A percentile compares a stretch with the other conserved stretches of the same genome.
Conservation (phyloP, 257 asterid genomes). For the Nyctanthes arbortristis region DNA sequence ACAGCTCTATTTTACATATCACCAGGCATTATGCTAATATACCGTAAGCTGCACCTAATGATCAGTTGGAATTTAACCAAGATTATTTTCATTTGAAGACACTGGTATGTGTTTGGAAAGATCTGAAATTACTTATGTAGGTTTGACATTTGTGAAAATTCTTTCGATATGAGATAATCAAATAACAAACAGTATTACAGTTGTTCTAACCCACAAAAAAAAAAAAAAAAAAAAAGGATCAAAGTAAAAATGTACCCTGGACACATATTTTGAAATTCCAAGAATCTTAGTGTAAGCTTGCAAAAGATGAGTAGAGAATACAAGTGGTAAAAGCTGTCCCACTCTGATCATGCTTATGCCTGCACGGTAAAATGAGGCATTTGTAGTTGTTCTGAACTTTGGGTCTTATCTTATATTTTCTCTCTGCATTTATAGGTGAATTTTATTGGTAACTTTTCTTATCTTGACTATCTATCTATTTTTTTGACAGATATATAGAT, state of each 20-base stretch:
- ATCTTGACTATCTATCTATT: constrained; percentile 10
- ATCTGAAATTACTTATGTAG: not conserved
- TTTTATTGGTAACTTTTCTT: not conserved
- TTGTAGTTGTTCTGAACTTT: not conserved
- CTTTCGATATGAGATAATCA: not conserved
- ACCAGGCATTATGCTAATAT: not conserved
- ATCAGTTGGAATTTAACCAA: not conserved
- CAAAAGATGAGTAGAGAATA: not conserved
- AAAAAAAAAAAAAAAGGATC: not conserved
- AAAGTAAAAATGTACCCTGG: not conserved
- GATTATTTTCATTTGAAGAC: not conserved
- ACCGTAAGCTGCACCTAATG: not conserved
- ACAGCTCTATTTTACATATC: not conserved
- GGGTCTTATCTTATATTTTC: not conserved
- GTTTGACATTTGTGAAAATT: not conserved
- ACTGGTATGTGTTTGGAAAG: not conserved
- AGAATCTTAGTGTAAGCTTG: not conserved
- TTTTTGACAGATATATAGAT: constrained; percentile 66
- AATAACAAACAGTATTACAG: not conserved
- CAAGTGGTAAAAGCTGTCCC: not conserved
- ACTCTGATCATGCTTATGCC: not conserved
- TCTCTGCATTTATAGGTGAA: not conserved
- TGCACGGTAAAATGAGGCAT: not conserved
- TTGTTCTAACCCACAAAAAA: not conserved
- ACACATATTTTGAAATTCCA: not conserved